Percentiles rank a stretch among this genome's conserved stretches.
Evolutionary conservation across 192 early-diverging fungal genomes (phyloP).

Genomic region (Phlyctochytrium bullatum): DNA sequence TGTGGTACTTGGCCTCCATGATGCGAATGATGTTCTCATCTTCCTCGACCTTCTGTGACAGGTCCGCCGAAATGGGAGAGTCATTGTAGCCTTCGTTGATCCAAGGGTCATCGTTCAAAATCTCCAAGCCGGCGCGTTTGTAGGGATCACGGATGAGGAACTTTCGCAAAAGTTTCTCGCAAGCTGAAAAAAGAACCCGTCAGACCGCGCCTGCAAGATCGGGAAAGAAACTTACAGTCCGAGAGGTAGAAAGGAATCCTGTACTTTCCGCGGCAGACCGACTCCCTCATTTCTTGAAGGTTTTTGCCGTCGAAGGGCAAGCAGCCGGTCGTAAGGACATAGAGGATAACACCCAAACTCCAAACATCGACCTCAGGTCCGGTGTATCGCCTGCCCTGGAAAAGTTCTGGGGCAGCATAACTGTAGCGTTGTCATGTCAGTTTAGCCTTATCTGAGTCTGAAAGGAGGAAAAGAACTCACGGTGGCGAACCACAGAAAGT

Average conservation of each 20-base stretch:
- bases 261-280: constrained; percentile 62
- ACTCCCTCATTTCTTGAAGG: constrained; percentile 67
- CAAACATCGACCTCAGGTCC: constrained; percentile 98
- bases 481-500: constrained; percentile 66
- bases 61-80: constrained; percentile 50
- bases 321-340: constrained; percentile 91
- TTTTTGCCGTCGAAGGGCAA: constrained; percentile 99
- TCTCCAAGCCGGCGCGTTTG: constrained; percentile 49
- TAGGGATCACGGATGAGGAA: constrained; percentile 58
- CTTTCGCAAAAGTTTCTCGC: constrained; percentile 58
- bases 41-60: constrained; percentile 43
- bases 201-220: not conserved
- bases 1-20: constrained; percentile 54
- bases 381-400: constrained; percentile 73
- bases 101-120: constrained; percentile 44
- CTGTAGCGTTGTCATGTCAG: constrained; percentile 14
- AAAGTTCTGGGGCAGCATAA: constrained; percentile 77
- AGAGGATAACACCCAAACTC: constrained; percentile 95
- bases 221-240: constrained; percentile 10
- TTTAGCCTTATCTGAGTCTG: not conserved
- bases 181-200: constrained; percentile 37
- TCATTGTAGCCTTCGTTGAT: constrained; percentile 39
- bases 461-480: constrained; percentile 37
- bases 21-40: constrained; percentile 54
- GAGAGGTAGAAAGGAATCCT: constrained; percentile 59